These are phyloP conservation scores for Dioscorea cayenensis DNA, from an alignment of 116 monocot genomes.

Conservation along the genomic window DNA sequence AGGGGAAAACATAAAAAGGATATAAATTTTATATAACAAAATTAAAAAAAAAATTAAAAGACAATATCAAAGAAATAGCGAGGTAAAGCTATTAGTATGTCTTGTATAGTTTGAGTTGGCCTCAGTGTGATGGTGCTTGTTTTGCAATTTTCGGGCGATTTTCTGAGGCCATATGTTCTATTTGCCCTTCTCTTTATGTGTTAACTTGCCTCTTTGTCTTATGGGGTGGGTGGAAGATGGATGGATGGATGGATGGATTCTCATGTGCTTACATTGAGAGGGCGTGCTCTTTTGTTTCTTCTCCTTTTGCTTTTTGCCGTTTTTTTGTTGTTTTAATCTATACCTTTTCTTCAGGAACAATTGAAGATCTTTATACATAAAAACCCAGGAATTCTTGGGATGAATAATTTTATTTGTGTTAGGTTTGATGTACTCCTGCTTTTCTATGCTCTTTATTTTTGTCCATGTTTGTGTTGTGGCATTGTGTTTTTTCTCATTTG, in stretches of 20 bases:
- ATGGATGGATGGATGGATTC: no score
- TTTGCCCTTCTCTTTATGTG: neutral
- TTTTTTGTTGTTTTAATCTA: neutral
- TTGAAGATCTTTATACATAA: neutral
- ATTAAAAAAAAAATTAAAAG: no score
- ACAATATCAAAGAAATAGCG: no score
- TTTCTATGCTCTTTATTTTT: no score
- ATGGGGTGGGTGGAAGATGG: no score
- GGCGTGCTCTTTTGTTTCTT: no score
- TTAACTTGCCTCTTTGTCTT: neutral
- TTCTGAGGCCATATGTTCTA: neutral
- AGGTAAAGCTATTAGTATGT: neutral
- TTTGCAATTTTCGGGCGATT: neutral
- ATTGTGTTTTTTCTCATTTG: no score
- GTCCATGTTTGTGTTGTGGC: no score
- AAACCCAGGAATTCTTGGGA: neutral
- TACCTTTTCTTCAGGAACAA: neutral
- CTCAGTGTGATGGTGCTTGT: neutral
- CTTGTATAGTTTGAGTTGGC: neutral
- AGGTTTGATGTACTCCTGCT: neutral
- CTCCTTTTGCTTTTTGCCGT: neutral
- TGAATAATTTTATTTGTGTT: neutral
- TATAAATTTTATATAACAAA: neutral
- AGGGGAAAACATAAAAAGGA: conserved; percentile 1
- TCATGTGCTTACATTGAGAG: no score